Evolutionary conservation across 169 alveolate species (phyloP), one percentile per base, ranked within the genome.

Genomic region (Cytauxzoon felis): DNA sequence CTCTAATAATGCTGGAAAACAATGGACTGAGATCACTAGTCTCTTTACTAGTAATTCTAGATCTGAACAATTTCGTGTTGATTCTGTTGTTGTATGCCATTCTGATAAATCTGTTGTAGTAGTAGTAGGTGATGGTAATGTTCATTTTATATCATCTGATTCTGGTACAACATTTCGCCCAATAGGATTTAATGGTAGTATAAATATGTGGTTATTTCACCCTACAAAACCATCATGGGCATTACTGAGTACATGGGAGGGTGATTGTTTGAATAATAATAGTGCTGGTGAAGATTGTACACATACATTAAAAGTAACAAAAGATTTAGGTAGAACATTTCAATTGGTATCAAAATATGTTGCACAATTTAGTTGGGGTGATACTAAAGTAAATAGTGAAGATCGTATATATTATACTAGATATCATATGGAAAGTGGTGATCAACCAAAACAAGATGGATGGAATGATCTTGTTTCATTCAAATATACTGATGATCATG

Each of bases 311-410:
- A 91, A 82, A 59, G 70, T 87, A 56, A 91, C 96, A 19, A 71
- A 82, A 47, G 95, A 93, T 70, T 62, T 90, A 78, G 97, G 97
- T 11, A 63, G 90, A 27, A 78, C 93, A 0, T 90, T 88, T 79
- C 69, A 66, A 23, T 68, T 87, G 18, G 91, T 91, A 50, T 61
- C 73, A 47, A 81, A 67, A 65, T 93, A 91, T 63, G 96, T 93
- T 13, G 95, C 92, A 32, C 97, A 93, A 73, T 93, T 91, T 64
- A 88, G 91, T 66, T 93, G 97, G 97, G 97, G 95, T 16, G 95
- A 92, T 36, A 78, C 62, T 34, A 72, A 70, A 3, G 64, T 64
- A 41, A 61, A 80, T 54, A 49, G 89, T 64, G 78, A 79, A 60
- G 88, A 63, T 42, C 57, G 80, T n/a, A 62, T 81, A 23, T 79